Evolutionary conservation across 345 rosid species (phyloP), one percentile per base, ranked within the genome.

Genomic region (Citrus reticulata): DNA sequence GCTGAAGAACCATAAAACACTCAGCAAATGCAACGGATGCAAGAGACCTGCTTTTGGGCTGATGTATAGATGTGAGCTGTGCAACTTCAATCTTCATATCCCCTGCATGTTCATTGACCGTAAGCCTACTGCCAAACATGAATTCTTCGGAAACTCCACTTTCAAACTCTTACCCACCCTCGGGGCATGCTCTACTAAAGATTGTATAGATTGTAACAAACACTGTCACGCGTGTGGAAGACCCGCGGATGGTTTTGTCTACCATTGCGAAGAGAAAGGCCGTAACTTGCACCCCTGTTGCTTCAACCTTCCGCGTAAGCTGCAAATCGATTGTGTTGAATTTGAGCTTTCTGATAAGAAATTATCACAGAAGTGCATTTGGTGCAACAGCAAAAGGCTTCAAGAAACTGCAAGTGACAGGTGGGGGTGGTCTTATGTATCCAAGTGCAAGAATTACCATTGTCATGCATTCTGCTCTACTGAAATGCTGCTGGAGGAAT

Each of bases 401-500:
- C 5, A 55, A 9, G 66, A 7, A 37, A 67, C 39, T 35, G 49
- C 2, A 22, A 1, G 25, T 5, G 55, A 32, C 17, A 57, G 55
- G 17, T 8, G 34, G n/a, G 79, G 79, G 6, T 77, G 64, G 73
- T 67, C 79, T 20, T 67, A 77, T 24, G 79, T 67, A 55, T 77
- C 79, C 4, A 25, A 14, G 11, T 54, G 54, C 25, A 42, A 68
- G 34, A 34, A 77, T 20, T 77, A 67, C 37, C 72, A 68, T 17
- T 77, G 60, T 19, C 79, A 67, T 34, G 57, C 40, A 42, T 37
- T n/a, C 67, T 77, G 79, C 61, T 25, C 24, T 8, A 67, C 61
- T 1, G 55, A 67, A 34, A 66, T 67, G 65, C 22, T 57, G 6
- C 35, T 54, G 29, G 35, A 37, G 54, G 35, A 24, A 13, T 61